A percentile compares a stretch with the other conserved stretches of the same genome.
These are phyloP conservation scores for Brassica rapa DNA, from an alignment of 345 rosid species.

Conservation along the genomic window DNA sequence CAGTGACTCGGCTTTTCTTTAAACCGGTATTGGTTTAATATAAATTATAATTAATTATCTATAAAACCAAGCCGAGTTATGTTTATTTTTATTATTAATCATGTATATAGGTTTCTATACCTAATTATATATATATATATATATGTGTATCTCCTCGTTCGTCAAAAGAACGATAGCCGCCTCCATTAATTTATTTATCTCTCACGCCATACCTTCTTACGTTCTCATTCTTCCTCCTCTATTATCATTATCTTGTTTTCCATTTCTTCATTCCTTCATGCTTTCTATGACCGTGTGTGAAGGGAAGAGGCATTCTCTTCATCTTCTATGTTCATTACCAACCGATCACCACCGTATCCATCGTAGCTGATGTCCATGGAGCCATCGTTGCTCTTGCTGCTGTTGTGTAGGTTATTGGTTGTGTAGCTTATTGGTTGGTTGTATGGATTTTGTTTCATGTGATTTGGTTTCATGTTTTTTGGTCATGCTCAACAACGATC, in stretches of 20 bases:
- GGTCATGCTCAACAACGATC: no score
- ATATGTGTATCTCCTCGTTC: not conserved
- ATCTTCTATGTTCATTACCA: not conserved
- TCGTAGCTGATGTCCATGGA: no score
- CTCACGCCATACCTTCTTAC: not conserved
- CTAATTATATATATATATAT: no score
- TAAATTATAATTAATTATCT: no score
- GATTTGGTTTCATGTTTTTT: no score
- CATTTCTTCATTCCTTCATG: not conserved
- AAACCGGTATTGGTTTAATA: no score
- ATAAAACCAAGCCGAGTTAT: no score
- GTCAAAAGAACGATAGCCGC: not conserved
- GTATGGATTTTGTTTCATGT: no score
- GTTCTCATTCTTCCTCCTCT: not conserved
- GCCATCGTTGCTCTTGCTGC: not conserved
- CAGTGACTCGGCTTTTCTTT: no score
- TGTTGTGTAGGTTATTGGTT: no score
- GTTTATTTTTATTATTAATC: no score
- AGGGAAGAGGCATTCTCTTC: not conserved
- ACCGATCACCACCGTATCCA: not conserved
- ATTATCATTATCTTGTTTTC: not conserved
- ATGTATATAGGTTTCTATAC: not conserved
- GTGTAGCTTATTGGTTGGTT: no score
- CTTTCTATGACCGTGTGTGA: not conserved
- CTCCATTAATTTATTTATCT: not conserved